Evolutionary conservation across 73 alveolate genomes (phyloP), one percentile per base, ranked within the genome.

Genomic region (Paraurostyla sp.): DNA sequence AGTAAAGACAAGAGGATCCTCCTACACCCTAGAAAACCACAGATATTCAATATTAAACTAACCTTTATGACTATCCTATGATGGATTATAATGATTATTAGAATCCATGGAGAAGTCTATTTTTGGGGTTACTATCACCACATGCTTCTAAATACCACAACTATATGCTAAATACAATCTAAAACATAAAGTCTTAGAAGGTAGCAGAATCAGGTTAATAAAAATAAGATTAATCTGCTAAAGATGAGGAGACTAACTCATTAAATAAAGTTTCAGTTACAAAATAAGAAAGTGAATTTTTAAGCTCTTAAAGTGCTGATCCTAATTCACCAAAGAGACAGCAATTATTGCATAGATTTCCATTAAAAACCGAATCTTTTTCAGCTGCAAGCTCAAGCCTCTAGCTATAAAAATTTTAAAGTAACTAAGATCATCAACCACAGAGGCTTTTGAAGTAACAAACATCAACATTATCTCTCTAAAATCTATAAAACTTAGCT

Each of bases 31-130:
- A 38, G 46, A 30, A 25, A 6, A 29, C 35, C 23, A 4, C 13
- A 18, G 82, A 65, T 65, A 13, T 65, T 23, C 42, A 18, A 16
- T 20, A 65, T 38, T 58, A 56, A 2, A 38, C 32, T 11, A 2
- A 15, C n/a, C 25, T 65, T 1, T 13, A 9, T 22, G 82, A 65
- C 32, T 35, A 58, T 65, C 82, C 82, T 4, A 65, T 65, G 82
- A 36, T 65, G 41, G 46, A 65, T 65, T 65, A 38, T 38, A 65
- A 65, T 38, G 82, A 65, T 15, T 16, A 65, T 38, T 40, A 65
- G 41, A 65, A 30, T 35, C 82, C 82, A 15, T 65, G 82, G 82
- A 65, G 41, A 65, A 65, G 60, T 65, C 25, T 65, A 6, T 65
- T 65, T 38, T 30, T 65, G 6, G 42, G 82, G 4, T 38, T 65